Evolutionary conservation across 2,329 filamentous ascomycete genomes (phyloP), one percentile per base, ranked within the genome.

Genomic region (Leptoxyphium fumago): DNA sequence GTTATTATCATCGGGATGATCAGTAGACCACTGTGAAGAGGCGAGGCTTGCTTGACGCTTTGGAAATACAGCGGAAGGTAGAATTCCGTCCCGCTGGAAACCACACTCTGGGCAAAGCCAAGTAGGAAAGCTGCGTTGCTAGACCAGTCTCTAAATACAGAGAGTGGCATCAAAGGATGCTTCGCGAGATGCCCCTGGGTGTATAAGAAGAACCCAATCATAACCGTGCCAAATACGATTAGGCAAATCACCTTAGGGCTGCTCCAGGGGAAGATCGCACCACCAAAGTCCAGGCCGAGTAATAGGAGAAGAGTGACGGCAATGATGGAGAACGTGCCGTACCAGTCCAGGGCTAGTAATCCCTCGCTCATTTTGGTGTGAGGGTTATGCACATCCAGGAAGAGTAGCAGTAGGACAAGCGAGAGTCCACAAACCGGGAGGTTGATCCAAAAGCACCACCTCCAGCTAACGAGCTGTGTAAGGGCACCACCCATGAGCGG

Each of bases 11-110:
- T 72, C 0, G 82, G 79, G 0, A 85, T 65, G 2, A 82, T 67
- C 10, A 81, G 70, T 0, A 80, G 51, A 52, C 70, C 71, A 0
- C 77, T 82, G n/a, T 67, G 65, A 29, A 82, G 63, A 0, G 80
- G 77, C 0, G 70, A 70, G 1, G 74, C 75, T 42, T 71, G 70
- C 2, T 79, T 70, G 0, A 80, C 80, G 2, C 77, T 72, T 57
- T 88, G 83, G 43, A 84, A 79, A 61, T 80, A 87, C 0, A 86
- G 68, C 0, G 83, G 83, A 21, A 86, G 66, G 53, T 82, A 87
- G 61, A 84, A 87, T 41, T 77, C 74, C 1, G 70, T 70, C 0
- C 72, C 75, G 36, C 82, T 79, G 59, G 81, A 82, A 29, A 64
- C 68, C 49, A 71, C 70, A 11, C 66, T 65, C 50, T 74, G 70